These are phyloP conservation scores for Salix udensis DNA, from an alignment of 345 rosid species.

Conservation along the genomic window DNA sequence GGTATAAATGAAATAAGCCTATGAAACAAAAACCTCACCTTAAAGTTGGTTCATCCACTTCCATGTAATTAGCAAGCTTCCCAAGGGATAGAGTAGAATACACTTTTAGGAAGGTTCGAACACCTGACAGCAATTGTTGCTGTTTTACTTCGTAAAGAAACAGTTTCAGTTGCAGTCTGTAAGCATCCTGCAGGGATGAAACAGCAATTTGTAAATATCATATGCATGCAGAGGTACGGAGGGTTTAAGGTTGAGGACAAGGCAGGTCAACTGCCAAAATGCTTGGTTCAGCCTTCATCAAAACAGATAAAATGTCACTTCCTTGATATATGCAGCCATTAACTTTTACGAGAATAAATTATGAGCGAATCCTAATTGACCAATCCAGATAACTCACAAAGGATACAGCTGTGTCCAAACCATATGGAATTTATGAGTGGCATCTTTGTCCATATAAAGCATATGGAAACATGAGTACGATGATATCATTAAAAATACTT, in stretches of 20 bases:
- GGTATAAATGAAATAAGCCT: background rate
- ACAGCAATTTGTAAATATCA: background rate
- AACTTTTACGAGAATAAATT: background rate
- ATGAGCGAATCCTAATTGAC: background rate
- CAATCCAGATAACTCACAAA: background rate
- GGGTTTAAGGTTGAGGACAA: background rate
- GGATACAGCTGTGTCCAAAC: background rate
- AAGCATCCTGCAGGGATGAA: conserved; percentile 65
- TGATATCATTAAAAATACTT: background rate
- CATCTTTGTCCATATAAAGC: background rate
- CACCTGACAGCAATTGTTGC: conserved; percentile 77
- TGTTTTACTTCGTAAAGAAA: conserved; percentile 95
- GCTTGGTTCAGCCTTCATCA: background rate
- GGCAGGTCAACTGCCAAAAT: background rate
- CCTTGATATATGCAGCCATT: background rate
- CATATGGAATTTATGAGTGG: background rate
- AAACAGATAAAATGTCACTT: background rate
- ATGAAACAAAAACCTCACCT: conserved; percentile 40
- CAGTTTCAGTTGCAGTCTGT: conserved; percentile 87
- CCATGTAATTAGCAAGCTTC: conserved; percentile 90
- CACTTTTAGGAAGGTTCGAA: conserved; percentile 79
- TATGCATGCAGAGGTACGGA: background rate
- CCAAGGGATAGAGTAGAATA: conserved; percentile 80
- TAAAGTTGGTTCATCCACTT: conserved; percentile 83
- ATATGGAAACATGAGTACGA: background rate